Percentiles rank a stretch among this genome's conserved stretches.
Conservation (phyloP, 116 monocot genomes). For the Zostera marina region DNA sequence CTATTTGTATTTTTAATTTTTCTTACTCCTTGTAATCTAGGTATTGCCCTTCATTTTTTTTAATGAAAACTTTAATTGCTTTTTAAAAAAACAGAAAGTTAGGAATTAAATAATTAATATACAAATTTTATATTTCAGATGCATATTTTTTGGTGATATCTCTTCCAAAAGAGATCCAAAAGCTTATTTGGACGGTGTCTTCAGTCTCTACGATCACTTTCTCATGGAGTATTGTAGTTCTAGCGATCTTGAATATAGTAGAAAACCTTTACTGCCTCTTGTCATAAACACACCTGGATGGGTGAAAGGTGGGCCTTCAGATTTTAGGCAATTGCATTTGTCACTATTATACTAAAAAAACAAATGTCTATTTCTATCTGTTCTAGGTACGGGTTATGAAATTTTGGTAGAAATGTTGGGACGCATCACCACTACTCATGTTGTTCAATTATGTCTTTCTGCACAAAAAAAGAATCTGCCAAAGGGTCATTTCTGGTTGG, state of each 20-base stretch:
- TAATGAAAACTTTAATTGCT: too few relatives aligned
- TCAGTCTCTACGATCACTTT: conserved; percentile 63
- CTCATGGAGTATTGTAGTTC: conserved; percentile 15
- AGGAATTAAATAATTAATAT: too few relatives aligned
- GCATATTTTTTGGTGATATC: conserved; percentile 70
- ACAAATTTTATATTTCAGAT: too few relatives aligned
- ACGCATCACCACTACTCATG: conserved; percentile 41
- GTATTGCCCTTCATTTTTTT: too few relatives aligned
- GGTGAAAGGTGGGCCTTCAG: conserved; percentile 57
- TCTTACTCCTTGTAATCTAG: too few relatives aligned
- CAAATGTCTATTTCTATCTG: background rate
- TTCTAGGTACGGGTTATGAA: conserved; percentile 70
- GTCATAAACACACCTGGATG: conserved; percentile 95
- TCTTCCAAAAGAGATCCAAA: conserved; percentile 91
- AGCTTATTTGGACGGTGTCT: conserved; percentile 36
- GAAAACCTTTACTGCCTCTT: conserved; percentile 29
- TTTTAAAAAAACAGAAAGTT: too few relatives aligned
- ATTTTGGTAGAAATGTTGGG: conserved; percentile 68
- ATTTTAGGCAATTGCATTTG: background rate
- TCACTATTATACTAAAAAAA: background rate
- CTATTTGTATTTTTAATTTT: too few relatives aligned
- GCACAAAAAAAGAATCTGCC: conserved; percentile 76
- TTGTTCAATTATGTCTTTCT: conserved; percentile 59
- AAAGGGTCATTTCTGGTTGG: conserved; percentile 56
- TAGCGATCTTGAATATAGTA: conserved; percentile 9